A percentile compares a stretch with the other conserved stretches of the same genome.
Conservation (phyloP, 164 flowering plant species). For the Platanus orientalis region DNA sequence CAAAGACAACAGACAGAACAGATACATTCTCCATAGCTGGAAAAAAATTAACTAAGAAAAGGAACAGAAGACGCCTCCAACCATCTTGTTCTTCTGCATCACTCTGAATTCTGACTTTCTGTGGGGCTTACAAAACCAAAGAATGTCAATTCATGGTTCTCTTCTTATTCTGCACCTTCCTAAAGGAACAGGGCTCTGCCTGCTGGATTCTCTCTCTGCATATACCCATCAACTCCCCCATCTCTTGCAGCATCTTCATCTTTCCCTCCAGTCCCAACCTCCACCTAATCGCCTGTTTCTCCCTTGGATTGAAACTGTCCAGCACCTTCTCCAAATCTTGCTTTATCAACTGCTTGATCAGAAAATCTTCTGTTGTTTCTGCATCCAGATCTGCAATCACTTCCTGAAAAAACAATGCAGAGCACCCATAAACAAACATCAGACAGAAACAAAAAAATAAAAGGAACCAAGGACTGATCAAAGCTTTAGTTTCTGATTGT, state of each 20-base stretch:
- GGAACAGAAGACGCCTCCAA: not conserved
- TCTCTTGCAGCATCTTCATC: constrained; percentile 86
- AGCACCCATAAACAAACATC: constrained; percentile 2
- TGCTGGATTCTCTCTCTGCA: constrained; percentile 93
- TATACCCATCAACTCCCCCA: constrained; percentile 84
- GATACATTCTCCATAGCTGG: not conserved
- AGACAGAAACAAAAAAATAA: not conserved
- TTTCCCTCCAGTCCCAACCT: constrained; percentile 89
- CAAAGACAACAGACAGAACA: not conserved
- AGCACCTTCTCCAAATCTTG: constrained; percentile 77
- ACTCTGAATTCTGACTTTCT: no score
- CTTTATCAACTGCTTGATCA: constrained; percentile 71
- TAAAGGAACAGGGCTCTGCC: constrained; percentile 69
- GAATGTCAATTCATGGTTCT: constrained; percentile 69
- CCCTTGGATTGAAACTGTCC: constrained; percentile 63
- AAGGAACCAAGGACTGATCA: constrained; percentile 37
- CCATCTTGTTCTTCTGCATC: no score
- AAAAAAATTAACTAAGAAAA: not conserved
- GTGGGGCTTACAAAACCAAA: constrained; percentile 25
- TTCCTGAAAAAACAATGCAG: constrained; percentile 44
- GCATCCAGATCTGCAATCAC: constrained; percentile 72
- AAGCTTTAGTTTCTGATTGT: constrained; percentile 67
- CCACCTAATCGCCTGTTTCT: constrained; percentile 64
- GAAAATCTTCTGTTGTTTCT: constrained; percentile 63
- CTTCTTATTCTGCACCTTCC: constrained; percentile 79